A percentile compares a stretch with the other conserved stretches of the same genome.
Conservation (phyloP, 2,329 filamentous ascomycete genomes). For the Aspergillus viridinutans region DNA sequence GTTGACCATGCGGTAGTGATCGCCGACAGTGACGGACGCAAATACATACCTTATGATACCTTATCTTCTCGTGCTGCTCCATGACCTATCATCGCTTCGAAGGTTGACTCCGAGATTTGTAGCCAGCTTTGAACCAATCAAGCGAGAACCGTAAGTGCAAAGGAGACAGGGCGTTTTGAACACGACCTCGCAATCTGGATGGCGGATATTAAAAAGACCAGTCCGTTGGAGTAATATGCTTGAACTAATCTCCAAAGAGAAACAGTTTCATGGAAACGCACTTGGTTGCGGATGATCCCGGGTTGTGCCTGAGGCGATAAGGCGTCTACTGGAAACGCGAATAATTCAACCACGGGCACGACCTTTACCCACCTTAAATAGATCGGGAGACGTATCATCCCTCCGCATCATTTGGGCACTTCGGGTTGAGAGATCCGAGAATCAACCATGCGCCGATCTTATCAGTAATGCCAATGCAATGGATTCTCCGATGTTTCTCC, state of each 20-base stretch:
- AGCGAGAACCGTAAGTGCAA: neutral
- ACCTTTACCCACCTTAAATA: neutral
- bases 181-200: neutral
- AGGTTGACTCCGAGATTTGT: neutral
- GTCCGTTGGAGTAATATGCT: neutral
- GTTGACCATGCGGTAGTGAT: neutral
- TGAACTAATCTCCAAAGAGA: neutral
- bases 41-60: neutral
- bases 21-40: neutral
- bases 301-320: neutral
- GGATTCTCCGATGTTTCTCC: neutral
- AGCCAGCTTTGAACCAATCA: neutral
- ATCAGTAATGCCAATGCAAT: neutral
- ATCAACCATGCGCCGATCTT: neutral
- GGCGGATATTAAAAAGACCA: neutral
- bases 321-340: too few relatives aligned
- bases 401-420: neutral
- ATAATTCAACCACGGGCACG: neutral
- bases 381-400: neutral
- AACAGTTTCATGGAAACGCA: neutral
- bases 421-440: neutral
- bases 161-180: neutral
- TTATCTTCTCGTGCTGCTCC: neutral
- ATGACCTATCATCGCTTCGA: neutral
- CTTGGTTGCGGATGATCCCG: neutral